Conservation (phyloP, 805 yeast species). For the Saccharomycopsis sp. region DNA sequence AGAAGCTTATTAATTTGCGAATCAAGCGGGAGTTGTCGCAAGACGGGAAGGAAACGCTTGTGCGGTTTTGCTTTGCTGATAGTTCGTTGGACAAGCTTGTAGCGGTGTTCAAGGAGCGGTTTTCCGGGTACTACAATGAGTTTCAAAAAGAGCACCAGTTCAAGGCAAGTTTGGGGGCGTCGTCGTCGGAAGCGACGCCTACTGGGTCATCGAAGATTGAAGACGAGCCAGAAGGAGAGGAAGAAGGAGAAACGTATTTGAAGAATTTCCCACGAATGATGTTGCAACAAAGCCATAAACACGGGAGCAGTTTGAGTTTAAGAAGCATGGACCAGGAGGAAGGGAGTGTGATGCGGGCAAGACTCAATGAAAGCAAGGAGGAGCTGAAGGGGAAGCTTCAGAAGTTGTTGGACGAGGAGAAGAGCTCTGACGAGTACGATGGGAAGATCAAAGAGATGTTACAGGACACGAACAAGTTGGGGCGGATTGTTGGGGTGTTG, state of each 20-base stretch:
- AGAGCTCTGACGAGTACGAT: conserved; percentile 23
- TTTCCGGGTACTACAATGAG: conserved; percentile 10
- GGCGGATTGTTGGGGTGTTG: conserved; percentile 31
- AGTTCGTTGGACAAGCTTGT: conserved; percentile 55
- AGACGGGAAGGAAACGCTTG: conserved; percentile 72
- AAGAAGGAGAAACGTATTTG: background rate
- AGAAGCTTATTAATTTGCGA: conserved; percentile 52
- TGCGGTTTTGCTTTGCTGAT: conserved; percentile 63
- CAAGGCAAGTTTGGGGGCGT: background rate
- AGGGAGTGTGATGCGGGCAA: conserved; percentile 24
- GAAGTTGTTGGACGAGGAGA: background rate
- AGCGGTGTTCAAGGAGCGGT: conserved; percentile 27
- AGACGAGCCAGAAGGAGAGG: background rate
- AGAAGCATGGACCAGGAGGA: conserved; percentile 22
- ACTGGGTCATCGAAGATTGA: too few species aligned
- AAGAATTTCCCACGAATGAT: background rate
- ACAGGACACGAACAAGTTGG: conserved; percentile 30
- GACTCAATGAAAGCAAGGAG: conserved; percentile 18
- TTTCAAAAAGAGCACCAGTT: conserved; percentile 3
- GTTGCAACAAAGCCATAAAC: background rate
- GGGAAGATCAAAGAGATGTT: conserved; percentile 31
- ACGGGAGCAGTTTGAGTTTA: conserved; percentile 1
- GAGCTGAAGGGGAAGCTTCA: background rate
- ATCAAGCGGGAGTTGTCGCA: conserved; percentile 44
- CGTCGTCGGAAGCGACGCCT: background rate